A percentile compares a stretch with the other conserved stretches of the same genome.
Evolutionary conservation across 2,329 filamentous ascomycete species (phyloP).

Genomic region (Neopestalotiopsis clavispora): DNA sequence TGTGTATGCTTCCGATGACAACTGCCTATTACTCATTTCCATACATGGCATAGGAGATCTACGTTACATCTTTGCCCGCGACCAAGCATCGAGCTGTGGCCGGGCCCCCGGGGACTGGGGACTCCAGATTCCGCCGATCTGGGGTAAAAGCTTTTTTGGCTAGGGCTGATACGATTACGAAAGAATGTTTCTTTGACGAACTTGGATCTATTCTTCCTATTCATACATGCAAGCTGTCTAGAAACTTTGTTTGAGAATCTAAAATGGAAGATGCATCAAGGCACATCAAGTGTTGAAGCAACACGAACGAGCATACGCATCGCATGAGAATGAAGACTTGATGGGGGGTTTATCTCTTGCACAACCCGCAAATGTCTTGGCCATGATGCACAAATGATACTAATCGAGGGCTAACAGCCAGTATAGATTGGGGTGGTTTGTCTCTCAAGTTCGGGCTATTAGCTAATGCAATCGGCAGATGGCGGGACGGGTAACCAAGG

Average conservation of each 20-base stretch:
- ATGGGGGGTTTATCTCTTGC: too few relatives aligned
- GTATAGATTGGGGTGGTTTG: background rate
- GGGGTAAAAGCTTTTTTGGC: slow-evolving; percentile 1
- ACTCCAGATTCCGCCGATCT: slow-evolving; percentile 14
- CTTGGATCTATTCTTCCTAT: background rate
- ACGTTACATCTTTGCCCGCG: background rate
- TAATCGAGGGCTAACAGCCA: too few relatives aligned
- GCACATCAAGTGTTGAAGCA: too few relatives aligned
- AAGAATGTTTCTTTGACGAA: background rate
- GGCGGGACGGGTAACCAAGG: background rate
- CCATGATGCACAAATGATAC: too few relatives aligned
- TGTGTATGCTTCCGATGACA: background rate
- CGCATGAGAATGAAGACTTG: too few relatives aligned
- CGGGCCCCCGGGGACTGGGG: background rate
- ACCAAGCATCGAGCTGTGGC: background rate
- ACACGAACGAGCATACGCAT: too few relatives aligned
- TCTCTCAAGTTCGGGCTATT: background rate
- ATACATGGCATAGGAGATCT: background rate
- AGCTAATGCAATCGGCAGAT: background rate
- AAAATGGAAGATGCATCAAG: too few relatives aligned
- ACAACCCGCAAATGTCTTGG: too few relatives aligned
- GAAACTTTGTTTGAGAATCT: too few relatives aligned
- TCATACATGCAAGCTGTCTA: too few relatives aligned
- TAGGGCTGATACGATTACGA: background rate
- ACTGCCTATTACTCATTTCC: background rate